phyloP scores from a whole-genome alignment of 345 rosid species.

The Lenwebbia sp. region DNA sequence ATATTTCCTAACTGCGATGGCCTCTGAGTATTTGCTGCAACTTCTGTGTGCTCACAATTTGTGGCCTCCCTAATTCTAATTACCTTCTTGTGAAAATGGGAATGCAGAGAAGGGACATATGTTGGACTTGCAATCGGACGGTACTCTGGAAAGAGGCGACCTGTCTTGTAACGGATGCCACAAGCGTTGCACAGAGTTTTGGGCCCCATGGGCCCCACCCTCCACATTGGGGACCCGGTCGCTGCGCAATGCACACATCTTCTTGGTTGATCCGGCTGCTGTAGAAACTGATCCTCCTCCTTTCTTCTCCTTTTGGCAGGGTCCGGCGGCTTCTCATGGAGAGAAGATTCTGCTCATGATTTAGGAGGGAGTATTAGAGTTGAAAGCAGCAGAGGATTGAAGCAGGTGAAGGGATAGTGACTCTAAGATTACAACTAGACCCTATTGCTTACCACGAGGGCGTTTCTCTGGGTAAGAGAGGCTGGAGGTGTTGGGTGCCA shows the following conservation, averaged over 20 bases:
- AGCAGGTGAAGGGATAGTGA: background rate
- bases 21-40: background rate
- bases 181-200: constrained; percentile 99
- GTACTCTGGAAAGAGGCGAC: constrained; percentile 95
- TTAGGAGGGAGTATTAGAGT: background rate
- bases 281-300: background rate
- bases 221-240: constrained; percentile 95
- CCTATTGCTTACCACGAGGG: background rate
- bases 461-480: background rate
- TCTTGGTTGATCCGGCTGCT: constrained; percentile 11
- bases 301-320: background rate
- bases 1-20: background rate
- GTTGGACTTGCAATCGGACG: constrained; percentile 96
- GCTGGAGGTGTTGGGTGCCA: background rate
- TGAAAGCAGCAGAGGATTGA: background rate
- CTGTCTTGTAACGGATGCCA: constrained; percentile 89
- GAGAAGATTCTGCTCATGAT: background rate
- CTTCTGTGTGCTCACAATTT: background rate
- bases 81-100: constrained; percentile 96
- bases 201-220: constrained; percentile 95
- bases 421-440: background rate
- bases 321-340: background rate
- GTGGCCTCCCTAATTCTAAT: constrained; percentile 54
- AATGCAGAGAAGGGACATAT: constrained; percentile 74
- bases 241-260: constrained; percentile 92